These are phyloP conservation scores for Fusarium sp. DNA, from an alignment of 2,329 filamentous ascomycete genomes.

Conservation along the genomic window DNA sequence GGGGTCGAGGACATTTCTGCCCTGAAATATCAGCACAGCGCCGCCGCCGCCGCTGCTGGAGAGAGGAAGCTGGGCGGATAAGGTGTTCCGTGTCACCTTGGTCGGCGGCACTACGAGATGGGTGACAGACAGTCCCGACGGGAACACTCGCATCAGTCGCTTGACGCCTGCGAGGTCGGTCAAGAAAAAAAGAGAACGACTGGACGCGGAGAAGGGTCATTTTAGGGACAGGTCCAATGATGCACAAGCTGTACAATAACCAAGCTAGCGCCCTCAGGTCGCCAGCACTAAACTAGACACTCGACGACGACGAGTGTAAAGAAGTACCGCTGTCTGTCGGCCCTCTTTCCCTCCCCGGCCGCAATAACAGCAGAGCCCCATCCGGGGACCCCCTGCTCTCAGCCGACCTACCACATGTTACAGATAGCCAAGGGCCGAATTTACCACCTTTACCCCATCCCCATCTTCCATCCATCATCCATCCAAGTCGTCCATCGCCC, in stretches of 20 bases:
- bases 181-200: neutral
- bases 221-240: slow-evolving; percentile 12
- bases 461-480: slow-evolving; percentile 31
- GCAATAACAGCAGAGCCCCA: slow-evolving; percentile 44
- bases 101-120: neutral
- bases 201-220: slow-evolving; percentile 1
- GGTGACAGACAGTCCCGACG: neutral
- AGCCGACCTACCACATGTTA: slow-evolving; percentile 40
- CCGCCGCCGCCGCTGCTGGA: neutral
- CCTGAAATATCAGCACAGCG: slow-evolving; percentile 1
- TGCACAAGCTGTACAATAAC: slow-evolving; percentile 6
- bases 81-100: neutral
- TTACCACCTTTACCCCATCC: slow-evolving; percentile 40
- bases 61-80: neutral
- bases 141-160: neutral
- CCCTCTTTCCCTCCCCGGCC: slow-evolving; percentile 28
- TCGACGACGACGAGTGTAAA: slow-evolving; percentile 17
- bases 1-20: neutral
- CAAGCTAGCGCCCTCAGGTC: slow-evolving; percentile 15
- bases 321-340: slow-evolving; percentile 20
- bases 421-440: slow-evolving; percentile 39
- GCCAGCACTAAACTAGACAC: slow-evolving; percentile 18
- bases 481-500: slow-evolving; percentile 8
- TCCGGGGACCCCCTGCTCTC: slow-evolving; percentile 36
- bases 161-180: slow-evolving; percentile 1